These are phyloP conservation scores for Phanerodontia chrysosporium DNA, from an alignment of 768 basidiomycete species.

Conservation along the genomic window DNA sequence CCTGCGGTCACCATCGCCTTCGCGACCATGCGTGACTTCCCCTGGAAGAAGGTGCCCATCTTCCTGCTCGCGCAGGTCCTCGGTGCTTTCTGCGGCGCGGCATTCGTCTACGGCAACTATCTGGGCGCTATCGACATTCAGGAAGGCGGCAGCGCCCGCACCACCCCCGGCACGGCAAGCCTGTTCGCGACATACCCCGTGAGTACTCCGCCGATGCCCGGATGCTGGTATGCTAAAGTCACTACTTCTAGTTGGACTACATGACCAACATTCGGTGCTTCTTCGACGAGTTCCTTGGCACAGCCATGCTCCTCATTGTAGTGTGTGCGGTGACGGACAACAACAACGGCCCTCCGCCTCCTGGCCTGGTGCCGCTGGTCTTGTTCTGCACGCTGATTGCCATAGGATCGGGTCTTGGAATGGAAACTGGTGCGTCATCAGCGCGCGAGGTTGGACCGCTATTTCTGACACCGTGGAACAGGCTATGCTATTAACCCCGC, in stretches of 20 bases:
- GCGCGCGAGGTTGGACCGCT: not conserved
- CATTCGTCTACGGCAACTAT: slow-evolving; percentile 59
- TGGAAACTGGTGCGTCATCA: slow-evolving; percentile 41
- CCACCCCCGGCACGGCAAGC: slow-evolving; percentile 48
- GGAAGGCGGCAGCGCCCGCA: slow-evolving; percentile 54
- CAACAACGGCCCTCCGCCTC: slow-evolving; percentile 42
- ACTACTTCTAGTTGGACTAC: slow-evolving; percentile 24
- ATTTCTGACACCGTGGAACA: slow-evolving; percentile 8
- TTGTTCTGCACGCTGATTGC: slow-evolving; percentile 55
- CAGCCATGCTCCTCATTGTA: slow-evolving; percentile 48
- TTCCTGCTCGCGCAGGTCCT: slow-evolving; percentile 64
- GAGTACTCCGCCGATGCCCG: slow-evolving; percentile 12
- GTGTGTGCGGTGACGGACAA: slow-evolving; percentile 54
- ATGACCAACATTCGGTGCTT: slow-evolving; percentile 40
- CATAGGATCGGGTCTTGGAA: slow-evolving; percentile 52
- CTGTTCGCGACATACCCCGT: slow-evolving; percentile 64
- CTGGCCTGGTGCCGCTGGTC: slow-evolving; percentile 49
- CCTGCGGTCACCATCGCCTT: slow-evolving; percentile 59
- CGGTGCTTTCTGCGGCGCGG: slow-evolving; percentile 57
- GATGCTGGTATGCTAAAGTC: no score
- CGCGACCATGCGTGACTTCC: slow-evolving; percentile 67
- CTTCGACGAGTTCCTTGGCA: slow-evolving; percentile 52
- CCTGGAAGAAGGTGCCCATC: slow-evolving; percentile 74
- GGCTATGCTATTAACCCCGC: slow-evolving; percentile 67
- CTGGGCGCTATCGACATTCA: slow-evolving; percentile 61